Evolutionary conservation across 2,329 filamentous ascomycete species (phyloP).

Genomic region (Colletotrichum costaricense): DNA sequence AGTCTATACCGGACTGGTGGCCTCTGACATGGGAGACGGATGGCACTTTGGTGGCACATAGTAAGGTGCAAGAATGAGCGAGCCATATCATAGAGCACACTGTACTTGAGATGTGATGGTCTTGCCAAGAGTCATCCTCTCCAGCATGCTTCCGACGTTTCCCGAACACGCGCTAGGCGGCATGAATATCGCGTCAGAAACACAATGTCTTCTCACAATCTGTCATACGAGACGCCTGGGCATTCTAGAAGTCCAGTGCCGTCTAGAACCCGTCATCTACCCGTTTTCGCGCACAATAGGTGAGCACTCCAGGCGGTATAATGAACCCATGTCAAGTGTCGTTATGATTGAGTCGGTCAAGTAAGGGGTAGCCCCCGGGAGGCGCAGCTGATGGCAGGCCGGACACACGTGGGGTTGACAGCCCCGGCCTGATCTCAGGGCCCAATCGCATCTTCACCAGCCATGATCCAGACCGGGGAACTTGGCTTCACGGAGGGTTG

Average conservation of each 20-base stretch:
- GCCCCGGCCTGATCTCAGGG: constrained; percentile 12
- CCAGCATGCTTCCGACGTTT: background rate
- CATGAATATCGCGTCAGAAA: constrained; percentile 8
- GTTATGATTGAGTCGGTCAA: constrained; percentile 1
- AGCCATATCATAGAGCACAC: background rate
- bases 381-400: constrained; percentile 23
- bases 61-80: background rate
- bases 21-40: background rate
- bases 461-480: background rate
- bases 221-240: background rate
- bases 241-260: constrained; percentile 3
- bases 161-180: background rate
- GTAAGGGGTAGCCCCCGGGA: background rate
- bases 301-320: background rate
- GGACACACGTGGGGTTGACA: constrained; percentile 7
- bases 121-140: background rate
- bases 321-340: constrained; percentile 8
- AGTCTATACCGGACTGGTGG: background rate
- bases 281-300: background rate
- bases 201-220: background rate
- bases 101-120: constrained; percentile 4
- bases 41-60: background rate
- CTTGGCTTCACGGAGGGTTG: constrained; percentile 1
- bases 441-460: constrained; percentile 25
- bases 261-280: background rate